Base-by-base conservation (phyloP, 768 basidiomycete species). In the Agaricus subrufescens region DNA sequence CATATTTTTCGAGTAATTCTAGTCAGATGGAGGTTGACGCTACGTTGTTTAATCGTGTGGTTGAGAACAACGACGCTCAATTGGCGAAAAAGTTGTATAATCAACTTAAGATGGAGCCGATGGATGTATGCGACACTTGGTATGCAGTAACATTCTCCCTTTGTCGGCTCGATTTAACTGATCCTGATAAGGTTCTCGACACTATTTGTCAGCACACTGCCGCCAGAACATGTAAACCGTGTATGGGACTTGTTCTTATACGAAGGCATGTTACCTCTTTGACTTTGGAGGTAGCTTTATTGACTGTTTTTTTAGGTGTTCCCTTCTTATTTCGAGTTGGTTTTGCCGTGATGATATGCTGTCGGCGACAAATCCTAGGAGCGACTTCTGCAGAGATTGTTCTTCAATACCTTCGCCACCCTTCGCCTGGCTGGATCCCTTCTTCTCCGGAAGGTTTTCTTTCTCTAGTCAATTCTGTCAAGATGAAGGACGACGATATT, bases 171-270 rank as follows among this genome's bases (percentile, higher is more conserved):
- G 38, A 38, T 42, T 19, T 27, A 40, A 55, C 15, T 50, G 59
- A 56, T 10, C 52, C 4, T 34, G 9, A 0, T 55, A 8, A 90
- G 89, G 89, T 89, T 93, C 59, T 80, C 83, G 0, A 79, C 83
- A 2, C 65, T 92, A 14, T 93, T 91, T 53, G 85, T 84, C 1
- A 82, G 83, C 9, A 76, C 76, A 1, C 74, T 92, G 12, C 86
- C 91, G 0, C 66, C 72, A 0, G 82, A 86, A 2, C 82, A 84
- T 62, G 69, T 91, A 14, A 81, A 86, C 56, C 77, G 91, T 27
- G 78, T 91, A 11, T 93, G 91, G 91, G 91, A 92, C 64, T 65
- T 93, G 2, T 92, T 92, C 65, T 68, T 93, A 19, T 89, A 79
- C 60, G 91, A 93, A 70, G 91, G 90, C 90, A 66, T 27, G 73